Evolutionary conservation across 345 rosid species (phyloP).

Genomic region (Streptanthus diversifolius): DNA sequence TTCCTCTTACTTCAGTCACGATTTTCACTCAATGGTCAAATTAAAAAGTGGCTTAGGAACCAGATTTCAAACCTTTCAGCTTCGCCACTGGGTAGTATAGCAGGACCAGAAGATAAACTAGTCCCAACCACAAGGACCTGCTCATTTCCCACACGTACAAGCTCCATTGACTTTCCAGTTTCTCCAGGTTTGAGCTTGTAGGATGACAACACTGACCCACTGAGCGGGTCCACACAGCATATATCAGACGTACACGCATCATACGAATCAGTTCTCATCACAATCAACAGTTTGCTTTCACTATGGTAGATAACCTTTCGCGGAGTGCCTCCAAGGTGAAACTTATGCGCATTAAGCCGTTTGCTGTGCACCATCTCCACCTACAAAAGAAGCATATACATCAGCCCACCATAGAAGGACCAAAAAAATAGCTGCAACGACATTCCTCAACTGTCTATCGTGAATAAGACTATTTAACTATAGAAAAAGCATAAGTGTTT

Average conservation of each 20-base stretch:
- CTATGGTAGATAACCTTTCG: slow-evolving; percentile 86
- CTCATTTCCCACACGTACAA: slow-evolving; percentile 78
- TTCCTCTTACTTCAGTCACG: slow-evolving; percentile 11
- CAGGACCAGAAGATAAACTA: slow-evolving; percentile 83
- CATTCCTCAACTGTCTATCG: background rate
- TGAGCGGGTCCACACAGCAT: slow-evolving; percentile 81
- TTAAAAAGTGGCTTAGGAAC: slow-evolving; percentile 4
- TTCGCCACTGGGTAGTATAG: slow-evolving; percentile 95
- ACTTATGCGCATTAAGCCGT: slow-evolving; percentile 88
- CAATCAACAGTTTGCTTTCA: slow-evolving; percentile 79
- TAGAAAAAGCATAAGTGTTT: slow-evolving; percentile 9
- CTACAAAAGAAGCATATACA: slow-evolving; percentile 41
- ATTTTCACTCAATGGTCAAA: slow-evolving; percentile 13
- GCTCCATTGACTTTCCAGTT: slow-evolving; percentile 90
- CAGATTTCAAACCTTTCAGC: slow-evolving; percentile 73
- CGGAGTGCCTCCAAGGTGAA: slow-evolving; percentile 93
- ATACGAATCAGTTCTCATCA: slow-evolving; percentile 86
- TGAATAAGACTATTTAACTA: background rate
- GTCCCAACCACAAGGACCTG: slow-evolving; percentile 88
- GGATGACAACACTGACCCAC: slow-evolving; percentile 69
- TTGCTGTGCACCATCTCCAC: slow-evolving; percentile 92
- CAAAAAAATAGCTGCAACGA: background rate
- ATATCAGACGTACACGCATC: slow-evolving; percentile 70
- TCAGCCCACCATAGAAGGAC: slow-evolving; percentile 21
- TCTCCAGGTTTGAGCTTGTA: slow-evolving; percentile 77